Base-by-base conservation (phyloP, 768 basidiomycete genomes). In the Amanita inopinata region DNA sequence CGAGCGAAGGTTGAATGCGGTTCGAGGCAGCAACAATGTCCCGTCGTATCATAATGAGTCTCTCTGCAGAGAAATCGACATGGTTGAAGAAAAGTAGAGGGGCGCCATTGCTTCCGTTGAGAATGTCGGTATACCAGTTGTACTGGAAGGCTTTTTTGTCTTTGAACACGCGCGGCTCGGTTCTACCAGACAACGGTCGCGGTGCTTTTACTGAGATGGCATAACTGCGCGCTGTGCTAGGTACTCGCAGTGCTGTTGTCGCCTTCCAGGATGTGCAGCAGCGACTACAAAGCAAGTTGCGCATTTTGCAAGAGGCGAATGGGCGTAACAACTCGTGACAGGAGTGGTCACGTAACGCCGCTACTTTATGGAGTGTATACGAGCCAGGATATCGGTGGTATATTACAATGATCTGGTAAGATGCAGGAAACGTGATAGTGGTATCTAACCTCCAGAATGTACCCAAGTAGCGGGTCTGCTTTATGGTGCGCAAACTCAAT, bases 81-180 rank as follows among this genome's bases (percentile, higher is more conserved):
- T 90, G 88, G 39, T 78, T 71, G 46, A 94, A 76, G 62, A 94
- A 71, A 49, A 96, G 65, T 56, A 91, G 64, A 23, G 89, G 80
- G 0, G 76, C 66, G 27, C 67, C 59, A 17, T 61, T 52, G 56
- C 73, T 74, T 40, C 68, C 63, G 45, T 74, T 61, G 54, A 94
- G 71, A 49, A 94, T 75, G 53, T 71, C 72, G 44, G 71, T 67
- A 69, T 91, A 91, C 62, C 83, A 80, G 64, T 77, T 72, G 64
- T 80, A 88, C 58, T 89, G 79, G 61, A 76, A 80, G 1, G 78
- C 69, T 60, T 93, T 96, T 58, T 85, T 83, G 56, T 78, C 75
- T 38, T 71, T 72, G 58, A 89, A 92, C 46, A 75, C 68, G 32
- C 91, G 83, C 0, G 79, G 76, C 19, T 61, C 59, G 23, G 63